phyloP scores from a whole-genome alignment of 768 basidiomycete genomes.

The Tremella fuciformis region DNA sequence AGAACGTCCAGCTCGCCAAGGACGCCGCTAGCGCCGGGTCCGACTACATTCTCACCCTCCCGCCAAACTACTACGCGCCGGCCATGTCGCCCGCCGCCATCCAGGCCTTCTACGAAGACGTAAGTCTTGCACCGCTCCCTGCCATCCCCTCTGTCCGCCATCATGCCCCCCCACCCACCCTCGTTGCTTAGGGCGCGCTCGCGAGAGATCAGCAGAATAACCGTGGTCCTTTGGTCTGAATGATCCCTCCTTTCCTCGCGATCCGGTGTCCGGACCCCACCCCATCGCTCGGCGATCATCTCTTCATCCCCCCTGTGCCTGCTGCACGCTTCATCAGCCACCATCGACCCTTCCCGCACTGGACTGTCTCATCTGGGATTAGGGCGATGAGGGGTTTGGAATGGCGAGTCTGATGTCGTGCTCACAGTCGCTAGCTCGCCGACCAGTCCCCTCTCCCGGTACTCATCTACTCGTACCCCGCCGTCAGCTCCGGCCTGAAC shows the following conservation, averaged over 20 bases:
- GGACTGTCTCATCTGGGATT: too few relatives aligned
- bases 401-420: too few relatives aligned
- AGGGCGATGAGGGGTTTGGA: too few relatives aligned
- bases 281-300: too few relatives aligned
- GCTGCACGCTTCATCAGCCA: too few relatives aligned
- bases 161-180: neutral
- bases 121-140: constrained; percentile 68
- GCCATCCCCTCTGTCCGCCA: neutral
- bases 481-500: constrained; percentile 83
- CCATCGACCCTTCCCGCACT: too few relatives aligned
- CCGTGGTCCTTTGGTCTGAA: too few relatives aligned
- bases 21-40: constrained; percentile 82
- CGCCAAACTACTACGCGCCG: constrained; percentile 82
- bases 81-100: constrained; percentile 66
- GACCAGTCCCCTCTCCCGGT: constrained; percentile 66
- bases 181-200: neutral
- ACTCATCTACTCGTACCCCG: constrained; percentile 86
- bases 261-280: too few relatives aligned
- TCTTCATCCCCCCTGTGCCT: too few relatives aligned
- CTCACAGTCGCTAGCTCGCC: neutral
- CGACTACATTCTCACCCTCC: constrained; percentile 79
- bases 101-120: constrained; percentile 73
- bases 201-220: too few relatives aligned
- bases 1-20: constrained; percentile 69
- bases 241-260: too few relatives aligned